Evolutionary conservation across 805 yeast species (phyloP).

Genomic region (Tetrapisispora fleetii): DNA sequence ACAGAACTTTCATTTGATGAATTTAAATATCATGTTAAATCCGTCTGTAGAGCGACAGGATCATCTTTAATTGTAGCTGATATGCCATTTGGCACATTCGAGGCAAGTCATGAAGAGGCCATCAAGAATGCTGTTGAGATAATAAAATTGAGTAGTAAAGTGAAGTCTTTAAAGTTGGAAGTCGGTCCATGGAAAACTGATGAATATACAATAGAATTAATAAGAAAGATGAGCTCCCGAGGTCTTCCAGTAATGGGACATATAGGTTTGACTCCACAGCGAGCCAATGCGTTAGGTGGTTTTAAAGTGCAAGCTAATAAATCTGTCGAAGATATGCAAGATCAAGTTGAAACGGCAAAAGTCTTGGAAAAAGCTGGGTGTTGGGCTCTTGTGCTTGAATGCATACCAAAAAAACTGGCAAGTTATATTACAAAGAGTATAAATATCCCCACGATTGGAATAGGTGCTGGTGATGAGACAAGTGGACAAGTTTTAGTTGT

Average conservation of each 20-base stretch:
- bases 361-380: conserved; percentile 69
- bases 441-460: conserved; percentile 79
- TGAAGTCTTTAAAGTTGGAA: conserved; percentile 51
- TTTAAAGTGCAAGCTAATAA: conserved; percentile 75
- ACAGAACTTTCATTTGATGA: conserved; percentile 70
- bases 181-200: conserved; percentile 43
- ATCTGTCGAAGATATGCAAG: conserved; percentile 41
- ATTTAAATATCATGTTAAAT: conserved; percentile 62
- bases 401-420: conserved; percentile 72
- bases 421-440: conserved; percentile 49
- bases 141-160: conserved; percentile 22
- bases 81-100: conserved; percentile 83
- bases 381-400: conserved; percentile 67
- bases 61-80: conserved; percentile 70
- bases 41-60: conserved; percentile 64
- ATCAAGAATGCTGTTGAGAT: conserved; percentile 53
- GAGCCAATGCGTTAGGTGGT: conserved; percentile 71
- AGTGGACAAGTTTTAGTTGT: conserved; percentile 88
- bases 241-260: conserved; percentile 92
- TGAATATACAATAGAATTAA: conserved; percentile 42
- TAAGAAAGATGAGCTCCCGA: conserved; percentile 44
- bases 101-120: conserved; percentile 53
- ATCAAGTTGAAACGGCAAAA: conserved; percentile 56
- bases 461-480: conserved; percentile 82
- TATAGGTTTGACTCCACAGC: conserved; percentile 87